Conservation (phyloP, 768 basidiomycete species). For the Trametes cubensis region DNA sequence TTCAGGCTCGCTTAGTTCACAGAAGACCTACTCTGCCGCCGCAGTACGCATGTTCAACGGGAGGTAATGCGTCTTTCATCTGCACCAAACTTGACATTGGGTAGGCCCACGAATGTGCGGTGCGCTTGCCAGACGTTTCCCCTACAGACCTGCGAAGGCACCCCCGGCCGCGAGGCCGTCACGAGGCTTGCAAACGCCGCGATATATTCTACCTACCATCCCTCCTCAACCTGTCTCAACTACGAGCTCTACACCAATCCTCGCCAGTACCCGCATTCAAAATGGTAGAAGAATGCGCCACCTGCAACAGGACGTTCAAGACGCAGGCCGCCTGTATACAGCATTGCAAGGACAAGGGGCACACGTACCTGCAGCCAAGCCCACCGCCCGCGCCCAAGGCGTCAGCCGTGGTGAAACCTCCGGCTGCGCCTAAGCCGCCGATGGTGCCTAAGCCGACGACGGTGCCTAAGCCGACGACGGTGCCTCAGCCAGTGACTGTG, state of each 20-base stretch:
- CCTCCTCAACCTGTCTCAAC: not conserved
- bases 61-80: not conserved
- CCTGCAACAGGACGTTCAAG: slow-evolving; percentile 14
- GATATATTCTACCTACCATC: not conserved
- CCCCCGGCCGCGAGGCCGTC: slow-evolving; percentile 3
- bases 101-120: not conserved
- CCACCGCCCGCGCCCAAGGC: too few species aligned
- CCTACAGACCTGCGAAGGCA: not conserved
- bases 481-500: too few species aligned
- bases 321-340: slow-evolving; percentile 4
- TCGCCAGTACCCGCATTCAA: not conserved
- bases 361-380: not conserved
- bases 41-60: not conserved
- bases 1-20: too few species aligned
- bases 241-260: not conserved
- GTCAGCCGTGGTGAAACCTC: too few species aligned
- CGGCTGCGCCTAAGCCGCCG: not conserved
- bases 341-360: slow-evolving; percentile 19
- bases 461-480: too few species aligned
- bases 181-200: slow-evolving; percentile 8
- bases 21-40: too few species aligned
- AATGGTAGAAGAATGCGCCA: slow-evolving; percentile 6
- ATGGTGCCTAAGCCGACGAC: not conserved
- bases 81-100: not conserved
- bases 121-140: not conserved